A percentile compares a stretch with the other conserved stretches of the same genome.
These are phyloP conservation scores for Boletus huronensis DNA, from an alignment of 768 basidiomycete species.

Conservation along the genomic window DNA sequence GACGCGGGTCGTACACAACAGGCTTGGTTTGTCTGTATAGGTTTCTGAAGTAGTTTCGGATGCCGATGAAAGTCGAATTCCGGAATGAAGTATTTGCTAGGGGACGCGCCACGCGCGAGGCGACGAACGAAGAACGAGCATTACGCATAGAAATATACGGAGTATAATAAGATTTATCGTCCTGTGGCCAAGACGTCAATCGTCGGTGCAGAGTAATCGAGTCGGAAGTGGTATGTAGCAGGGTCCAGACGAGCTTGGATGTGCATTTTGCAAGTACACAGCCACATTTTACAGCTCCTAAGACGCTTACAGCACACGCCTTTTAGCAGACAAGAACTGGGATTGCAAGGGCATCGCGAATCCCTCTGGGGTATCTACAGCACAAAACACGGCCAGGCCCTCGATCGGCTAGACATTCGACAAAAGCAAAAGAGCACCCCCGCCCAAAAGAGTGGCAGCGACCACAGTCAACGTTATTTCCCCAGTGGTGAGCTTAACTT, in stretches of 20 bases:
- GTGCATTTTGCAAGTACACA: conserved; percentile 5
- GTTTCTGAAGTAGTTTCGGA: conserved; percentile 28
- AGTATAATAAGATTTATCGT: neutral
- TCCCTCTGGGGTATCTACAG: neutral
- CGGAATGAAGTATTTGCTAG: conserved; percentile 7
- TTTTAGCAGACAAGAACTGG: neutral
- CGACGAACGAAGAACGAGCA: conserved; percentile 4
- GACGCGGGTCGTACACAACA: neutral
- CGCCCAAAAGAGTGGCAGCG: conserved; percentile 45
- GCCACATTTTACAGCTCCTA: conserved; percentile 10
- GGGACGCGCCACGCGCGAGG: conserved; percentile 1
- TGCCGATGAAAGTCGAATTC: conserved; percentile 29
- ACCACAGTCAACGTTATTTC: conserved; percentile 45
- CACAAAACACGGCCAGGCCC: neutral
- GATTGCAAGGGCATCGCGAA: neutral
- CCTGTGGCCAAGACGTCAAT: neutral
- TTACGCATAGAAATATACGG: conserved; percentile 12
- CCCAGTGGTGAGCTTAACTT: conserved; percentile 41
- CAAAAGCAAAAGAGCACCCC: conserved; percentile 48
- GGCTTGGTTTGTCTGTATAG: conserved; percentile 11
- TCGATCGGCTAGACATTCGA: conserved; percentile 42
- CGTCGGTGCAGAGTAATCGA: neutral
- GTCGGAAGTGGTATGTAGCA: neutral
- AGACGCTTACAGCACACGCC: neutral
- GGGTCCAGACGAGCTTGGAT: neutral